Evolutionary conservation across 805 yeast genomes (phyloP).

Genomic region (Tetrapisispora arboricola): DNA sequence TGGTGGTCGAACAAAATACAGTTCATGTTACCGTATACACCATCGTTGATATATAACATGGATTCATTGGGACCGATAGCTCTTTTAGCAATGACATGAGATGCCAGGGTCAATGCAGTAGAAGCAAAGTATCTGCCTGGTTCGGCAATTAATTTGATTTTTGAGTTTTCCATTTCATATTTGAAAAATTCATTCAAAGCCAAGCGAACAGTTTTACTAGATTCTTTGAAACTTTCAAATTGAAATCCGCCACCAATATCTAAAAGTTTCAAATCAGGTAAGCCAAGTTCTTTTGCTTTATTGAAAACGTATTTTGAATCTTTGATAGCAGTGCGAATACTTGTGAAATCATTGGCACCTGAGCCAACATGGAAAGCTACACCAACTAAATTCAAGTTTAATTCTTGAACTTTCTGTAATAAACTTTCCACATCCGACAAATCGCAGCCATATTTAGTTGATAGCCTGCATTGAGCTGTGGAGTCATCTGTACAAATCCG

Average conservation of each 20-base stretch:
- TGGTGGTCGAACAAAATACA: conserved; percentile 92
- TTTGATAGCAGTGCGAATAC: conserved; percentile 58
- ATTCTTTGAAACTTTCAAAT: conserved; percentile 45
- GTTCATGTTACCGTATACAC: conserved; percentile 91
- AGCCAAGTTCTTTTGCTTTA: conserved; percentile 33
- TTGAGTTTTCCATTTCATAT: conserved; percentile 7
- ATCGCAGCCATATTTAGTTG: conserved; percentile 83
- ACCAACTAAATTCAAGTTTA: conserved; percentile 62
- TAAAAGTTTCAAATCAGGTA: conserved; percentile 38
- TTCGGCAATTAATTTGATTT: conserved; percentile 58
- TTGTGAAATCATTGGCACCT: conserved; percentile 66
- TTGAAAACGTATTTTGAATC: conserved; percentile 67
- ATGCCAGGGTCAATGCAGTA: conserved; percentile 72
- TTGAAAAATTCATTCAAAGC: conserved; percentile 58
- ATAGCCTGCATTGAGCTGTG: conserved; percentile 72
- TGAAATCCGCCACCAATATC: conserved; percentile 96
- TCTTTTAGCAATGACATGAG: conserved; percentile 80
- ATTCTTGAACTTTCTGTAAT: conserved; percentile 48
- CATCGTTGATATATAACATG: conserved; percentile 87
- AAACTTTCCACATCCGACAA: conserved; percentile 42
- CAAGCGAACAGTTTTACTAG: conserved; percentile 46
- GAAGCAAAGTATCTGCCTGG: conserved; percentile 90
- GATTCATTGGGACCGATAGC: conserved; percentile 32
- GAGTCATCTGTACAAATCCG: conserved; percentile 87
- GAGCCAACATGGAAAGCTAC: conserved; percentile 95